A percentile compares a stretch with the other conserved stretches of the same genome.
phyloP scores from a whole-genome alignment of 495 filamentous ascomycete species.

The Hyaloscypha bicolor region DNA sequence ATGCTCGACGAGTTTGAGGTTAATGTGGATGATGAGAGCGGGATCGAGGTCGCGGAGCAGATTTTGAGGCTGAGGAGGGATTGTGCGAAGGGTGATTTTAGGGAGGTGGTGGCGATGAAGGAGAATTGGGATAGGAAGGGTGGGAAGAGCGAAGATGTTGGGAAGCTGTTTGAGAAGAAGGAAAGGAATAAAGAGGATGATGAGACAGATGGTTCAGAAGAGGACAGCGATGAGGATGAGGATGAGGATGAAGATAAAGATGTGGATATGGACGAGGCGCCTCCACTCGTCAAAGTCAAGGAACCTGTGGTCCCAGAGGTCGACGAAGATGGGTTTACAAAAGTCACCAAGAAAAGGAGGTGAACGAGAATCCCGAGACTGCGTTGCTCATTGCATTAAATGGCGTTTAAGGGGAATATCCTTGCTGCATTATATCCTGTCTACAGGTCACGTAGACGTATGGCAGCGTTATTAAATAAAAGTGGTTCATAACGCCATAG shows the following conservation, averaged over 20 bases:
- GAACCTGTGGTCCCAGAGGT: slow-evolving; percentile 70
- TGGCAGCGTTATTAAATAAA: slow-evolving; percentile 9
- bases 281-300: slow-evolving; percentile 61
- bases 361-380: slow-evolving; percentile 10
- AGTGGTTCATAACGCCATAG: slow-evolving; percentile 16
- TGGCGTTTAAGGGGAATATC: slow-evolving; percentile 28
- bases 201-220: slow-evolving; percentile 51
- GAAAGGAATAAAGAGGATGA: slow-evolving; percentile 53
- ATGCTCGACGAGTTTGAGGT: slow-evolving; percentile 97
- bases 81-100: slow-evolving; percentile 65
- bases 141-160: slow-evolving; percentile 49
- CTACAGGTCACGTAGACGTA: slow-evolving; percentile 11
- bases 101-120: slow-evolving; percentile 67
- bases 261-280: slow-evolving; percentile 77
- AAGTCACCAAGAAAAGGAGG: slow-evolving; percentile 75
- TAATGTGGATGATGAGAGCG: slow-evolving; percentile 85
- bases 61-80: slow-evolving; percentile 68
- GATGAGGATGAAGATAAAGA: slow-evolving; percentile 63
- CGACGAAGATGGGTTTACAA: slow-evolving; percentile 95
- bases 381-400: slow-evolving; percentile 17
- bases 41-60: slow-evolving; percentile 68
- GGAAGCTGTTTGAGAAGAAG: slow-evolving; percentile 56
- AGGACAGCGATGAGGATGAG: slow-evolving; percentile 49
- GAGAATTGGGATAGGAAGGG: slow-evolving; percentile 61
- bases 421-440: slow-evolving; percentile 25